Base-by-base conservation (phyloP, 2,329 filamentous ascomycete species). In the Colletotrichum sidae region DNA sequence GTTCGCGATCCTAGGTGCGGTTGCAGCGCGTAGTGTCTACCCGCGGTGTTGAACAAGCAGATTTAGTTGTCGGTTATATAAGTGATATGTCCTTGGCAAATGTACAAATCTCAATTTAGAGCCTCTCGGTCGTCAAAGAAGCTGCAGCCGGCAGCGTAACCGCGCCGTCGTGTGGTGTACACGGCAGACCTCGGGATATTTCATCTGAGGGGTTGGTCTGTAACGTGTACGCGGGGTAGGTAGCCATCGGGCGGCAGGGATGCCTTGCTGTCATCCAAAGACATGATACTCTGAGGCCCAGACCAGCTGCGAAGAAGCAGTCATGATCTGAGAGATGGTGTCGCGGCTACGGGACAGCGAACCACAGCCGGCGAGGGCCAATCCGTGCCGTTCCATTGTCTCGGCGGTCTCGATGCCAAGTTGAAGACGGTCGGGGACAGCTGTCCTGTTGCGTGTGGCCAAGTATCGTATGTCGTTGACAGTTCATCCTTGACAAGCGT, bases 201-300 rank as follows among this genome's bases (percentile, higher is more conserved):
- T 62, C 15, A 37, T 55, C 61, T 37, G 34, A 55, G 25, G 46
- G 35, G 35, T 11, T 25, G 25, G 25, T 25, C 34, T 52, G 52
- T 50, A 54, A 66, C 52, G 47, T 35, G 25, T 39, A 39, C 63
- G 63, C 59, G 63, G 53, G 58, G 63, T 52, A 57, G n/a, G 38
- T 37, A 42, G 53, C 59, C 59, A 49, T 37, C 53, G 5, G 37
- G 25, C 47, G 58, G 63, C 59, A 56, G 44, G 58, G 63, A 45
- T 63, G 52, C 53, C 63, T 65, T 62, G 62, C 47, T 62, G 62
- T 53, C 58, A 53, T 63, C 52, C 47, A 54, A 65, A 54, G 41
- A 63, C 10, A 17, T 51, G 58, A 57, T 49, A 56, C 33, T n/a
- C 10, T 12, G 37, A 37, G 33, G 56, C 60, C 49, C 55, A 33